Evolutionary conservation across 1,284 basidiomycete species (phyloP).

Genomic region (Ceratobasidium theobromae): DNA sequence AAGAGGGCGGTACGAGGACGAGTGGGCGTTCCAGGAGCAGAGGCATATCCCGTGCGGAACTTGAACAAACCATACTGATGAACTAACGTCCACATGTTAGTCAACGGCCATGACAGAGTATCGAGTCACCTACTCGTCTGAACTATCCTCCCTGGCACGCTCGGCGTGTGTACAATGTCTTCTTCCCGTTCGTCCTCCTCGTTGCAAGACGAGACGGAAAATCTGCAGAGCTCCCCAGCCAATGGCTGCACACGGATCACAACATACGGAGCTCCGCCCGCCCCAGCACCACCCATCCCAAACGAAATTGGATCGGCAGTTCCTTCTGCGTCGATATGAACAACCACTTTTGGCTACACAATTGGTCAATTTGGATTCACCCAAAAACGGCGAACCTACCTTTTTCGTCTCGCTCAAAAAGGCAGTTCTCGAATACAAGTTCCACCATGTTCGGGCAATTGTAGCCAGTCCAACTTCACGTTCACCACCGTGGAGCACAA

Average conservation of each 20-base stretch:
- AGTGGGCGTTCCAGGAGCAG: slow-evolving; percentile 73
- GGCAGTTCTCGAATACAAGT: slow-evolving; percentile 75
- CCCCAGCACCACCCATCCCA: slow-evolving; percentile 51
- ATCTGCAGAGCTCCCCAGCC: slow-evolving; percentile 74
- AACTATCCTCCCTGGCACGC: slow-evolving; percentile 69
- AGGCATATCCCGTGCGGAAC: slow-evolving; percentile 73
- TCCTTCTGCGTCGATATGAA: slow-evolving; percentile 77
- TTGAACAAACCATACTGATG: slow-evolving; percentile 85
- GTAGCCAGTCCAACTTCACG: slow-evolving; percentile 66
- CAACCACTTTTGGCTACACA: slow-evolving; percentile 78
- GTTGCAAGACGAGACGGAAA: slow-evolving; percentile 65
- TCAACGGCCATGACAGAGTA: background rate
- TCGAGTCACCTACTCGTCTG: slow-evolving; percentile 65
- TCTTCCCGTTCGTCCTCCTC: slow-evolving; percentile 69
- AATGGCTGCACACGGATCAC: slow-evolving; percentile 76
- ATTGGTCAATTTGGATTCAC: background rate
- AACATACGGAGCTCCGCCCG: slow-evolving; percentile 61
- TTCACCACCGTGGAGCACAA: slow-evolving; percentile 68
- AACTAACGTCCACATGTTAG: slow-evolving; percentile 50
- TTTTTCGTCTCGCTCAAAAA: slow-evolving; percentile 76
- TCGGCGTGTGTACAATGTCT: slow-evolving; percentile 78
- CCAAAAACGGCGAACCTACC: slow-evolving; percentile 48
- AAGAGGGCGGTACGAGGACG: slow-evolving; percentile 80
- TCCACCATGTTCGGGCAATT: slow-evolving; percentile 77
- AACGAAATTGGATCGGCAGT: slow-evolving; percentile 74